These are phyloP conservation scores for Paspalum notatum DNA, from an alignment of 176 grass and related monocot genomes.

Conservation along the genomic window DNA sequence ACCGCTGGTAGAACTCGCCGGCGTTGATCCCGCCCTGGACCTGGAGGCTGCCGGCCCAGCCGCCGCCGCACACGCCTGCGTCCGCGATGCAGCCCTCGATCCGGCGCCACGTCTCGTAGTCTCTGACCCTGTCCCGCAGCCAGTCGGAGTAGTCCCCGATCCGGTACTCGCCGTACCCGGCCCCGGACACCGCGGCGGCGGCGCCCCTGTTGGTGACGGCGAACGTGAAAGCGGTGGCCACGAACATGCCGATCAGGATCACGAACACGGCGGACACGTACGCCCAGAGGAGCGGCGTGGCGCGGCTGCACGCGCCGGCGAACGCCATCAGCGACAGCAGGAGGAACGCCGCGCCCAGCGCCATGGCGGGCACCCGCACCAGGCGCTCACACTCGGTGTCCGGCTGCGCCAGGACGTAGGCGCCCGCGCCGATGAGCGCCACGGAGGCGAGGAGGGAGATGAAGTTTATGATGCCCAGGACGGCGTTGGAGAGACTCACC, in stretches of 20 bases:
- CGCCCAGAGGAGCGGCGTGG: conserved; percentile 59
- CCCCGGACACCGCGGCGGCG: conserved; percentile 42
- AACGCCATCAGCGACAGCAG: conserved; percentile 64
- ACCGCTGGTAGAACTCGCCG: conserved; percentile 56
- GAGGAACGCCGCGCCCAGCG: conserved; percentile 52
- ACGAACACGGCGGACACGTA: conserved; percentile 61
- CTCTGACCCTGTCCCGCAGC: conserved; percentile 51
- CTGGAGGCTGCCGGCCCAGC: too few species aligned
- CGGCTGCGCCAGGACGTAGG: conserved; percentile 40
- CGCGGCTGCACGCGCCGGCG: conserved; percentile 56
- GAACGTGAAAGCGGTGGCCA: conserved; percentile 54
- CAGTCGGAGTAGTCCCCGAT: conserved; percentile 76
- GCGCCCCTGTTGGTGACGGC: conserved; percentile 61
- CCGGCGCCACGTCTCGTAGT: conserved; percentile 57
- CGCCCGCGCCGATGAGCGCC: conserved; percentile 52
- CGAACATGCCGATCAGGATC: conserved; percentile 64
- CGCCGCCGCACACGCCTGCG: conserved; percentile 51
- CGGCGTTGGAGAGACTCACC: conserved; percentile 59
- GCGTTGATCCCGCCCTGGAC: conserved; percentile 35
- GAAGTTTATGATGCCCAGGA: conserved; percentile 55
- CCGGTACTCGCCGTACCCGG: conserved; percentile 59
- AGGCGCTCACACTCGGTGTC: conserved; percentile 62
- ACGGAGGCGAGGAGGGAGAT: conserved; percentile 46
- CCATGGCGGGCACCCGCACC: conserved; percentile 41
- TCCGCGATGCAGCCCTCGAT: conserved; percentile 68